Evolutionary conservation across 129 eudicot species (phyloP), one percentile per base, ranked within the genome.

Genomic region (Kitagawia praeruptora): DNA sequence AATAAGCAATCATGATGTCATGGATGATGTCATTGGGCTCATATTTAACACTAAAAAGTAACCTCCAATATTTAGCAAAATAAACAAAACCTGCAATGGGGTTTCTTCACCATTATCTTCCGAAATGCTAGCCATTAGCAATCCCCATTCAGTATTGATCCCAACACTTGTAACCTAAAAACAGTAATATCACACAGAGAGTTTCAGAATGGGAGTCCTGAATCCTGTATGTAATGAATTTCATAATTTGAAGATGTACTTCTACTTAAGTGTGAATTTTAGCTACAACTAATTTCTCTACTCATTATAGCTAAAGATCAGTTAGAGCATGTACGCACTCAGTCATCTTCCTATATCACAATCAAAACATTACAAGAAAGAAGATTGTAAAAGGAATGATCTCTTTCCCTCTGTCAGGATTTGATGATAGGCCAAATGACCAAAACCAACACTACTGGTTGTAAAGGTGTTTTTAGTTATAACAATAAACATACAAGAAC

Each of bases 101-200:
- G 98, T 94, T 87, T 94, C 98, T 84, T 94, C 98, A 67, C 97
- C 98, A 77, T 90, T 94, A 85, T 76, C 79, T 51, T 76, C 79
- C 34, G 79, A 51, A 31, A 76, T 76, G 47, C 48, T 76, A 2
- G 79, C 79, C 79, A 76, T 76, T 76, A 76, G 67, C 79, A 76
- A 51, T 28, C 79, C 79, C 79, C 79, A 76, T 76, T 76, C 79
- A 21, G 79, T 76, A 34, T 76, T 76, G 19, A 76, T 76, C 69
- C 79, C 79, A 53, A 94, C 98, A 53, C 93, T 86, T 3, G 96
- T 92, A 34, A 94, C 97, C 98, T 94, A 79, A 74, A 72, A n/a
- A 66, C 48, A 38, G n/a, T 39, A 41, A 85, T n/a, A 6, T n/a
- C 34, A 58, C 15, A 51, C 27, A 28, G 25, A 74, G 27, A 21